Base-by-base conservation (phyloP, 2,329 filamentous ascomycete species). In the Trematosphaeria pertusa region DNA sequence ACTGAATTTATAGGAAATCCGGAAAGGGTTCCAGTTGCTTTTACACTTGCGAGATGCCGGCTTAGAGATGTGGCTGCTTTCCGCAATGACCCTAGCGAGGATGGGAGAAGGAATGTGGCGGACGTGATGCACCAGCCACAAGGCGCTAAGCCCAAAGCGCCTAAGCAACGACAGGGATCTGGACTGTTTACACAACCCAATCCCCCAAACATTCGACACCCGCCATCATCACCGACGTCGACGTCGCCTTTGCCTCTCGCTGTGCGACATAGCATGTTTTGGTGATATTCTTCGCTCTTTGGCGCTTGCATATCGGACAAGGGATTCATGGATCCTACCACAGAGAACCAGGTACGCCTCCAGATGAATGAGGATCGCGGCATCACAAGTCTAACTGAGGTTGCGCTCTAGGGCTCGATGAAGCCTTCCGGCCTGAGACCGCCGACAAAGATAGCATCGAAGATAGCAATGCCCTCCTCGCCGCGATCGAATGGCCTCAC, bases 401-500 rank as follows among this genome's bases (percentile, higher is more conserved):
- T 19, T 31, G 20, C 48, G 28, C 37, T 44, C 28, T 34, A 70
- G 67, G 56, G 48, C 37, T 40, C 57, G 34, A 42, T 44, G 30
- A 66, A 64, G 56, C 53, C 64, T 19, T 67, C 68, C 31, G 67
- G 67, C 36, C 43, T 72, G 11, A 64, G 61, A 43, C 62, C 56
- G 8, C 63, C 66, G 10, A 56, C 64, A 2, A 64, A 59, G 34
- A 53, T 67, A 20, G 52, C 54, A 19, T 45, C 59, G 31, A 43
- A 11, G 20, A 46, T 48, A 9, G 21, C 36, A 28, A 15, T 46
- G 3, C 46, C 65, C 20, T 49, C 61, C 1, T 61, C 64, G 30
- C 61, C 60, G 21, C 59, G 61, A 15, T 11, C 24, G 9, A 42
- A 21, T 17, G 64, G 69, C 35, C 73, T 84, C 31, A 67, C 64